Percentiles rank a stretch among this genome's conserved stretches.
Conservation (phyloP, 2,329 filamentous ascomycete species). For the Tolypocladium sp. region DNA sequence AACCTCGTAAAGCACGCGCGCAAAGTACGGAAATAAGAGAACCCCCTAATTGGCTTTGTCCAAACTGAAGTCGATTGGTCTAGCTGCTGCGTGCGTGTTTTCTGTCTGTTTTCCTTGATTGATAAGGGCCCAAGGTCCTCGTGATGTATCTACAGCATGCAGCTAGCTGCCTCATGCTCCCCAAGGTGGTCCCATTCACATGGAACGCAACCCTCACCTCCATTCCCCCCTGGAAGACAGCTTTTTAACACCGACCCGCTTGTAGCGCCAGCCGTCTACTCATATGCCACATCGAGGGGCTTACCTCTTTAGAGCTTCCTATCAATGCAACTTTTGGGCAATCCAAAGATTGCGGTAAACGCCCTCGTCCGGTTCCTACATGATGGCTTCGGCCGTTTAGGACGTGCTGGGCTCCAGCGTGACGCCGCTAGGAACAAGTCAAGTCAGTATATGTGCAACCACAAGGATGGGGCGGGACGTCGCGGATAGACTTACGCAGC, state of each 20-base stretch:
- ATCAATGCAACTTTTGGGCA: background rate
- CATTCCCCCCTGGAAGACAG: background rate
- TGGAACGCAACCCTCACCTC: background rate
- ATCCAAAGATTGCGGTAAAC: background rate
- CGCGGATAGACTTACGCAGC: conserved; percentile 44
- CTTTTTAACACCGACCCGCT: background rate
- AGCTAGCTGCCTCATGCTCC: background rate
- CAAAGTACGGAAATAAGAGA: conserved; percentile 63
- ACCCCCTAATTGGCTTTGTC: background rate
- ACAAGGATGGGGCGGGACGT: background rate
- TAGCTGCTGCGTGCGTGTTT: conserved; percentile 7
- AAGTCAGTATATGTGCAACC: background rate
- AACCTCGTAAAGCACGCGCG: conserved; percentile 88
- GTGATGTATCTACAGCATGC: background rate
- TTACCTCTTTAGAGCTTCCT: background rate
- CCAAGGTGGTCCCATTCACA: background rate
- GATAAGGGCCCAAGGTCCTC: background rate
- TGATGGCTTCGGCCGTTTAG: conserved; percentile 14
- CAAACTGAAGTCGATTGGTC: conserved; percentile 12
- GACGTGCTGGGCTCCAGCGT: conserved; percentile 42
- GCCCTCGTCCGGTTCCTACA: background rate
- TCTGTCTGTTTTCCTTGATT: background rate
- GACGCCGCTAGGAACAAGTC: conserved; percentile 33
- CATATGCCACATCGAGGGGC: background rate
- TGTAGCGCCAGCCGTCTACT: conserved; percentile 1